Evolutionary conservation across 495 filamentous ascomycete genomes (phyloP).

Genomic region (Aspergillus hancockii): DNA sequence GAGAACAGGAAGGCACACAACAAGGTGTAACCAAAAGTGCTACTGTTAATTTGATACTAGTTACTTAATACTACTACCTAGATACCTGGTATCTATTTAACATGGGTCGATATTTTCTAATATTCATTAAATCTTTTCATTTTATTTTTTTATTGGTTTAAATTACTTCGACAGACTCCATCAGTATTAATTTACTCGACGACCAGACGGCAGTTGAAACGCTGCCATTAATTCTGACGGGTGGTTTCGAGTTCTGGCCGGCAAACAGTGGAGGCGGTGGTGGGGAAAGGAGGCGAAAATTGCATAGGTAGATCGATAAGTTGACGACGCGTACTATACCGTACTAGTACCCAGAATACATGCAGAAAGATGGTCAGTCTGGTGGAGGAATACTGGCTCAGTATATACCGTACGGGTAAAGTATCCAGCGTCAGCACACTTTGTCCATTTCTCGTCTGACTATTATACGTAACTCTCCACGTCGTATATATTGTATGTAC

Average conservation of each 20-base stretch:
- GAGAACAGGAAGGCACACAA: not conserved
- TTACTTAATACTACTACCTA: not conserved
- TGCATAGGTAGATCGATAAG: conserved; percentile 10
- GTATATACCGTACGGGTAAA: not conserved
- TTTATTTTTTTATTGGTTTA: not conserved
- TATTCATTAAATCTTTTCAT: not conserved
- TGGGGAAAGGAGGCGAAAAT: conserved; percentile 7
- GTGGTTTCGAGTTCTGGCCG: conserved; percentile 25
- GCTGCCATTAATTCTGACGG: conserved; percentile 18
- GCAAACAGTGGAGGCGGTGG: conserved; percentile 2
- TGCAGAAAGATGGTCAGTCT: not conserved
- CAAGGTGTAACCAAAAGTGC: not conserved
- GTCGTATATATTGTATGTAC: not conserved
- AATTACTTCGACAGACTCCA: conserved; percentile 2
- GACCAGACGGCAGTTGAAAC: conserved; percentile 16
- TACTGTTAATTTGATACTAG: not conserved
- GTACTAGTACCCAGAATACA: not conserved
- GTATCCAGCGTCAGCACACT: not conserved
- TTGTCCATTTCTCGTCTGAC: not conserved
- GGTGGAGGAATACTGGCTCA: not conserved
- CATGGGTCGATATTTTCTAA: not conserved
- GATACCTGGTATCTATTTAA: not conserved
- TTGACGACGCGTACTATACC: not conserved
- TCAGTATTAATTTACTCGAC: conserved; percentile 3
- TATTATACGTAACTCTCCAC: not conserved